Conservation (phyloP, 1,284 basidiomycete species). For the Cutaneotrichosporon sp. region DNA sequence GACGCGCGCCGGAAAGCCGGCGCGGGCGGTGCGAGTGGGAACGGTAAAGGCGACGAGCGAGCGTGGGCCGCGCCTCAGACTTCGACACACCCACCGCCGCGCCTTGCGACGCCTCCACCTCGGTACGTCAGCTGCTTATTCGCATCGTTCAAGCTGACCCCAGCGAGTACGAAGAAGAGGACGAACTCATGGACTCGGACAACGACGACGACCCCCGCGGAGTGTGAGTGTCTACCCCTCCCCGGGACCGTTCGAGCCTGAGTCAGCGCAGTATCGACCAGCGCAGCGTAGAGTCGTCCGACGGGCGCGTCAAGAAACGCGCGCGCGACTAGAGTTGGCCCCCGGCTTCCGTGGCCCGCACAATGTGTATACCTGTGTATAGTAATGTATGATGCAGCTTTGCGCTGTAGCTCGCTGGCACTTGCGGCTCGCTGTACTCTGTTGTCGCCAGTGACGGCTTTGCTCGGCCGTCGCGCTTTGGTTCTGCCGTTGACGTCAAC, state of each 20-base stretch:
- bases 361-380: slow-evolving; percentile 5
- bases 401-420: no score
- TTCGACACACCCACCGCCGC: not conserved
- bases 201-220: not conserved
- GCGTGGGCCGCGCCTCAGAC: not conserved
- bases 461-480: no score
- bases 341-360: no score
- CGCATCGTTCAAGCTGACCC: not conserved
- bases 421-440: no score
- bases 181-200: slow-evolving; percentile 4
- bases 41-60: not conserved
- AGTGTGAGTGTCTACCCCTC: not conserved
- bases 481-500: no score
- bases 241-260: no score
- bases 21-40: not conserved
- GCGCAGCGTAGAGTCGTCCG: slow-evolving; percentile 10
- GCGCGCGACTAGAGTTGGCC: slow-evolving; percentile 13
- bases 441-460: no score
- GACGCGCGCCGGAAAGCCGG: not conserved
- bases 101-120: not conserved
- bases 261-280: not conserved
- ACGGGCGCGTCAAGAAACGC: slow-evolving; percentile 10
- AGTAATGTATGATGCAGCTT: not conserved
- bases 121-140: no score
- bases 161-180: not conserved